Percentiles rank a stretch among this genome's conserved stretches.
phyloP scores from a whole-genome alignment of 495 filamentous ascomycete genomes.

The Evernia prunastri region DNA sequence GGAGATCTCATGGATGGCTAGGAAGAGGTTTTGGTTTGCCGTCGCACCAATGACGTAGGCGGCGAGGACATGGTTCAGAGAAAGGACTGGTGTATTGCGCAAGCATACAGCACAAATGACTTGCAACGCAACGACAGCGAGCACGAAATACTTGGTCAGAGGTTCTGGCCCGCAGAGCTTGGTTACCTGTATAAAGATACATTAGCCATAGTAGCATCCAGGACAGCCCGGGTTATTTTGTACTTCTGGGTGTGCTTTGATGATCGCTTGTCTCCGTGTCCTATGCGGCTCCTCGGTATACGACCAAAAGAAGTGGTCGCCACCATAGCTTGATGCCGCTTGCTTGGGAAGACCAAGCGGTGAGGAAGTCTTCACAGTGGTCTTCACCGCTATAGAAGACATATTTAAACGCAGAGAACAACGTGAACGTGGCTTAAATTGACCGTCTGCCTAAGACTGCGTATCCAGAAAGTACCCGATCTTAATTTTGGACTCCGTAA shows the following conservation, averaged over 20 bases:
- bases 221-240: neutral
- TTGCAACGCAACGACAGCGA: slow-evolving; percentile 78
- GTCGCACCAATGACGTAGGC: slow-evolving; percentile 94
- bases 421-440: neutral
- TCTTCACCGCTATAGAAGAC: slow-evolving; percentile 9
- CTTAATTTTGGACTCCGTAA: too few relatives aligned
- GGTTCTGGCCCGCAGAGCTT: slow-evolving; percentile 98
- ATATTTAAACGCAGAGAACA: slow-evolving; percentile 2
- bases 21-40: slow-evolving; percentile 96
- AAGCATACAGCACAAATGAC: slow-evolving; percentile 72
- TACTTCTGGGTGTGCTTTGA: slow-evolving; percentile 98
- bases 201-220: slow-evolving; percentile 3
- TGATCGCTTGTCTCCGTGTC: slow-evolving; percentile 83
- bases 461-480: too few relatives aligned
- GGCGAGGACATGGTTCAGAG: slow-evolving; percentile 73
- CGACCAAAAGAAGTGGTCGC: slow-evolving; percentile 77
- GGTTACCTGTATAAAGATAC: slow-evolving; percentile 57
- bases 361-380: slow-evolving; percentile 8
- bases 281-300: slow-evolving; percentile 98
- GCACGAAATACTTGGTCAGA: slow-evolving; percentile 87
- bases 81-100: slow-evolving; percentile 71
- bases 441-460: neutral
- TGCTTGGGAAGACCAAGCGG: slow-evolving; percentile 2
- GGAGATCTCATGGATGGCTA: slow-evolving; percentile 98
- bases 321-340: slow-evolving; percentile 11